Base-by-base conservation (phyloP, 176 grass and related monocot genomes). In the Oryza officinalis region DNA sequence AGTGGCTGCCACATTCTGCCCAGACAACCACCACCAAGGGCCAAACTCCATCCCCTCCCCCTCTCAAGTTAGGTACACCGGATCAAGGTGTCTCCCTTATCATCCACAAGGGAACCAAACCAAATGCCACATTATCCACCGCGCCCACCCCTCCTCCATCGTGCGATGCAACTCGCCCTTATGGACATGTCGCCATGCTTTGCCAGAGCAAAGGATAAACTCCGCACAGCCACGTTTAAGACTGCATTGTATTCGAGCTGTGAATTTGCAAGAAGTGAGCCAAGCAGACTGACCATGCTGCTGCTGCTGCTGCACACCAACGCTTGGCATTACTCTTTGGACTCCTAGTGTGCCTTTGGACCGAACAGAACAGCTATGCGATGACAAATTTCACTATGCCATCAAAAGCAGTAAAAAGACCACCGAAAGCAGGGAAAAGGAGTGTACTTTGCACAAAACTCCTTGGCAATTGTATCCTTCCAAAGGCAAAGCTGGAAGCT, bases 1-100 rank as follows among this genome's bases (percentile, higher is more conserved):
- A 32, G 28, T 4, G 10, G 75, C 88, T 32, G 75, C 88, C 69
- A 33, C 88, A 80, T 87, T 83, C 88, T 45, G 75, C 67, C 84
- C 80, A 87, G 84, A 87, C 80, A 87, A 78, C 69, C 84, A 78
- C 74, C 1, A 69, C 84, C 80, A 33, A 25, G 23, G 23, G 41
- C 74, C 65, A 60, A 87, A 77, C 79, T 64, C 70, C 26, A 82
- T 49, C 85, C 71, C 33, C 57, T 67, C 30, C 28, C 64, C 31
- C 10, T 8, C 40, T 32, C 22, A 45, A 4, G 88, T 45, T 86
- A 65, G 72, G 83, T 72, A 28, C 72, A 64, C 68, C 27, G 41
- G 83, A 86, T 65, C 77, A 81, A 44, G 70, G 30, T 87, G 77
- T 80, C 2, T 38, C 81, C 67, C 27, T 67, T 57, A 74, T 84